Evolutionary conservation across 2,329 filamentous ascomycete genomes (phyloP).

Genomic region (Amauroascus verrucosus): DNA sequence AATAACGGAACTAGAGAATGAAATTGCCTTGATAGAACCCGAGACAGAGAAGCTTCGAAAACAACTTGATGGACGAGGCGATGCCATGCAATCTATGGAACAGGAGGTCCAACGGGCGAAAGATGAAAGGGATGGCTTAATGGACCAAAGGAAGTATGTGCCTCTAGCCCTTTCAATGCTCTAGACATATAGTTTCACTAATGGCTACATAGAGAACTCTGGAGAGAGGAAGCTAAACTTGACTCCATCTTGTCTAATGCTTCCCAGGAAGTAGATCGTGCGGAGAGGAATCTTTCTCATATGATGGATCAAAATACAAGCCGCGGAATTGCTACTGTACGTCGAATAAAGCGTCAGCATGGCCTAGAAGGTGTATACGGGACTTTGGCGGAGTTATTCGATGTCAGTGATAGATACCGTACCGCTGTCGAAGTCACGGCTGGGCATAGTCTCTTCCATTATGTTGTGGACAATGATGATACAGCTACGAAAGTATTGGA

Average conservation of each 20-base stretch:
- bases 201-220: conserved; percentile 46
- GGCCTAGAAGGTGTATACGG: conserved; percentile 82
- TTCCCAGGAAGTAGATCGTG: conserved; percentile 62
- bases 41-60: conserved; percentile 61
- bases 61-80: conserved; percentile 68
- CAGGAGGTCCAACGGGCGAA: conserved; percentile 67
- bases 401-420: conserved; percentile 73
- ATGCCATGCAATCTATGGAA: conserved; percentile 59
- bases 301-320: conserved; percentile 86
- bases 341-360: conserved; percentile 67
- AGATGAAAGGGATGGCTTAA: conserved; percentile 65
- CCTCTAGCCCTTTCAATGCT: not conserved
- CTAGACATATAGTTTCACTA: not conserved
- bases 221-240: conserved; percentile 80
- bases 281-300: conserved; percentile 66
- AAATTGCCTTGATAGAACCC: conserved; percentile 61
- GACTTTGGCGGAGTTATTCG: conserved; percentile 83
- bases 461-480: conserved; percentile 83
- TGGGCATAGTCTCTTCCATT: conserved; percentile 86
- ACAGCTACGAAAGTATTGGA: conserved; percentile 76
- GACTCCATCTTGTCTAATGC: conserved; percentile 66
- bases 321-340: conserved; percentile 75
- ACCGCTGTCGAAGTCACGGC: conserved; percentile 88
- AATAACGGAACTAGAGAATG: conserved; percentile 57
- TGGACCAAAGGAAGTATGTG: conserved; percentile 66